Evolutionary conservation across 2,329 filamentous ascomycete species (phyloP), one percentile per base, ranked within the genome.

Genomic region (Erysiphe pulchra): DNA sequence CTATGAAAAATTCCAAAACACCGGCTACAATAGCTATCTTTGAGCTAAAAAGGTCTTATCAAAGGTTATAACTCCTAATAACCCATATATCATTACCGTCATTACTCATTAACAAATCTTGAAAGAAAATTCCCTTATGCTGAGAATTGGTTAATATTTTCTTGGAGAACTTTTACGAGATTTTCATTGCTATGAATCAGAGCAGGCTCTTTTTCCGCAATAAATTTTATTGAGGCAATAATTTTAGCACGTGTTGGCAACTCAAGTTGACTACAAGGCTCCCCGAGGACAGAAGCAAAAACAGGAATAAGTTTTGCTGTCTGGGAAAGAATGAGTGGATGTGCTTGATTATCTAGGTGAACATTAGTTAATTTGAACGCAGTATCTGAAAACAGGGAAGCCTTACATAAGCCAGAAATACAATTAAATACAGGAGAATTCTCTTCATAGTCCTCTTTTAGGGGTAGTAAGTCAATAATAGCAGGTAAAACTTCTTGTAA

Each of bases 361-460:
- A 2, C 2, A 17, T 45, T 44, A 45, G n/a, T 38, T 33, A 20
- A 24, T 33, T 24, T 20, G 17, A 13, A 28, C 3, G 42, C 14
- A 33, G 14, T 7, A 32, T 16, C 2, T 42, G 17, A 16, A 46
- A 41, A 6, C 20, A 24, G 16, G 18, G 30, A 38, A 32, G 12
- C 32, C 75, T 67, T 68, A 80, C 75, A 94, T 51, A 95, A 71
- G 62, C 80, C 77, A 61, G 82, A 78, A 56, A 98, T 78, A 73
- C 86, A 92, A 60, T 80, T 73, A 65, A 80, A 98, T 49, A 95
- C 77, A 9, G 90, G 85, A 56, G 83, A 82, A 64, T 98, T 95
- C 72, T 95, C 90, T 63, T 94, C 85, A 55, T 74, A 95, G 61
- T 95, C 90, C 59, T 93, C 86, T 61, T 81, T 82, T 50, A 95